Conservation (phyloP, 2,329 filamentous ascomycete genomes). For the Coniochaeta prunicola region DNA sequence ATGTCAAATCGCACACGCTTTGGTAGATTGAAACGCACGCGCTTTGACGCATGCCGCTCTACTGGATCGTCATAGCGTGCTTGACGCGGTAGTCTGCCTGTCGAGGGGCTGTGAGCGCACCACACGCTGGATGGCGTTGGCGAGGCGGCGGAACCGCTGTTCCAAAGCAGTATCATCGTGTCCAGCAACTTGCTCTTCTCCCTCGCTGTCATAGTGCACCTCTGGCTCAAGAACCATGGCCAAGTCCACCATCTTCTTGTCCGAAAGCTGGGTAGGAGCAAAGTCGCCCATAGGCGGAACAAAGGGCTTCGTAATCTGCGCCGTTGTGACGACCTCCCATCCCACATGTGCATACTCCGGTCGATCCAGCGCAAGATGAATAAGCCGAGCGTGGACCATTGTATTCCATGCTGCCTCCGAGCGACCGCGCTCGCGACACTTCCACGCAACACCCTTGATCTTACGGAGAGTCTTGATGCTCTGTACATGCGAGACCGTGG, state of each 20-base stretch:
- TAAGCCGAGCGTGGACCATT: not conserved
- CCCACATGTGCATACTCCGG: not conserved
- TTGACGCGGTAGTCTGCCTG: not conserved
- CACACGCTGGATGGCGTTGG: not conserved
- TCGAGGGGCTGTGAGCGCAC: not conserved
- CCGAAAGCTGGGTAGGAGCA: not conserved
- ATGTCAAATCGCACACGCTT: not conserved
- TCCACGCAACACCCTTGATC: not conserved
- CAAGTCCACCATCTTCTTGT: not conserved
- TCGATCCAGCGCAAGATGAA: not conserved
- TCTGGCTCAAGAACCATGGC: not conserved
- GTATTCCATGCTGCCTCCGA: not conserved
- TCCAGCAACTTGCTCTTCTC: not conserved
- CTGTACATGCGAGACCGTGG: not conserved
- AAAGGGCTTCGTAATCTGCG: not conserved
- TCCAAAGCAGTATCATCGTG: not conserved
- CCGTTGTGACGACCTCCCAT: not conserved
- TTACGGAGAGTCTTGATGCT: not conserved
- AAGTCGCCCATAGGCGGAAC: not conserved
- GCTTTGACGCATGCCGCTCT: slow-evolving; percentile 4
- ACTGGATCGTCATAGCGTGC: slow-evolving; percentile 5
- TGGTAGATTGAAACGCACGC: slow-evolving; percentile 4
- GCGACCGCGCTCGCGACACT: not conserved
- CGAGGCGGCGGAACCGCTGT: not conserved
- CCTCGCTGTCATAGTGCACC: not conserved